Conservation (phyloP, 2,329 filamentous ascomycete species). For the Salinomyces thailandicus region DNA sequence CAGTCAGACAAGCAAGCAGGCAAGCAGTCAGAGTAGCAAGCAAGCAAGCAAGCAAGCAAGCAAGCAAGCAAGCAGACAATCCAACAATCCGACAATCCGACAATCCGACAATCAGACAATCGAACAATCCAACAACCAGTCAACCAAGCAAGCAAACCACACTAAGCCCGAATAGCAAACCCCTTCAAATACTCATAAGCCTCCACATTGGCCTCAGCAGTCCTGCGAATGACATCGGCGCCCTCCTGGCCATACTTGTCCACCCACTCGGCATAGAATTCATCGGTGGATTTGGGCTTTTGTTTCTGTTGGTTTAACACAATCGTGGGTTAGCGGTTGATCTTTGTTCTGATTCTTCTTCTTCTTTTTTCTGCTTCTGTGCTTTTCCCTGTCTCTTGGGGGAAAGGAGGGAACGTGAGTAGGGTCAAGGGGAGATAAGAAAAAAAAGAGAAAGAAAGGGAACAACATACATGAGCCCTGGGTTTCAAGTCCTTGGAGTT, state of each 20-base stretch:
- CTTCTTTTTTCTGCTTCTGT: no score
- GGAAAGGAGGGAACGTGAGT: no score
- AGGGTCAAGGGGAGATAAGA: no score
- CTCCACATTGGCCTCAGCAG: constrained; percentile 59
- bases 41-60: no score
- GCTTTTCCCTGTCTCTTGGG: no score
- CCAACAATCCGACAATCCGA: no score
- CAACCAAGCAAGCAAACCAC: no score
- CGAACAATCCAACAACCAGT: no score
- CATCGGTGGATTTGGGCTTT: constrained; percentile 53
- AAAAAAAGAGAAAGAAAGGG: background rate
- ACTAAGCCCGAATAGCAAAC: constrained; percentile 51
- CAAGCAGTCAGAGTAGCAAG: no score
- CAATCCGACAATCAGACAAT: no score
- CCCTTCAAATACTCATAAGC: constrained; percentile 76
- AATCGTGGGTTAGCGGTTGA: constrained; percentile 4
- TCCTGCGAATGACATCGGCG: constrained; percentile 57
- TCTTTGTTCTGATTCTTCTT: background rate
- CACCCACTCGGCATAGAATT: constrained; percentile 60
- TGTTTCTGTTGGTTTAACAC: constrained; percentile 44
- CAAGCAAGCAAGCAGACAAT: no score
- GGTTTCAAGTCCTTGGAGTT: constrained; percentile 66
- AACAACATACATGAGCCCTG: constrained; percentile 47
- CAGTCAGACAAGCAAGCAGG: no score
- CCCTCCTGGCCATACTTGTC: constrained; percentile 64